phyloP scores from a whole-genome alignment of 2,329 filamentous ascomycete species.

The Aspergillus phoenicis region DNA sequence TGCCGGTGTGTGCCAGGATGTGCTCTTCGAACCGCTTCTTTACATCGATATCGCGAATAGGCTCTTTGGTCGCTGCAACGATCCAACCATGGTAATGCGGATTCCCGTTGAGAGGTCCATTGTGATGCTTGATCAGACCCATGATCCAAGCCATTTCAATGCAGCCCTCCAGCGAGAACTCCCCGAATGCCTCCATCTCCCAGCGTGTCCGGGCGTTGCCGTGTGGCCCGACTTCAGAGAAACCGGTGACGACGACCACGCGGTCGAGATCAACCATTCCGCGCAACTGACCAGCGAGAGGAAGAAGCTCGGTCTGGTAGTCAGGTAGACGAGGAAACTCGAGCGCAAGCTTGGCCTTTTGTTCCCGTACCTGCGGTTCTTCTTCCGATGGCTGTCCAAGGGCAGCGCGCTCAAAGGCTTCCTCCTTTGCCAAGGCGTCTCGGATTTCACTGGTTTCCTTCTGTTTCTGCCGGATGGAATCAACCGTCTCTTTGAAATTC shows the following conservation, averaged over 20 bases:
- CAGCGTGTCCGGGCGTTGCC: conserved; percentile 11
- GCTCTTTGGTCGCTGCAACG: not conserved
- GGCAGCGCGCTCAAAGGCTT: not conserved
- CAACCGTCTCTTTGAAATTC: not conserved
- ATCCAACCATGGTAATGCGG: conserved; percentile 8
- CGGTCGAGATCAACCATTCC: conserved; percentile 8
- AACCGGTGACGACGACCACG: conserved; percentile 8
- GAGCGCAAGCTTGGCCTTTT: not conserved
- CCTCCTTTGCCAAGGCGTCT: not conserved
- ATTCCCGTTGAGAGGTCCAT: not conserved
- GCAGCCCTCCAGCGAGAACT: conserved; percentile 9
- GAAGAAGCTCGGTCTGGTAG: conserved; percentile 6
- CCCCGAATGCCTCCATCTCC: conserved; percentile 13
- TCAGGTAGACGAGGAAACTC: conserved; percentile 7
- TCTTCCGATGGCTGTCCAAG: not conserved
- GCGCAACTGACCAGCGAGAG: not conserved
- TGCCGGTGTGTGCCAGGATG: conserved; percentile 90
- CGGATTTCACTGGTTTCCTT: not conserved
- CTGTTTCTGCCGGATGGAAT: not conserved
- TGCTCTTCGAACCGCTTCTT: conserved; percentile 5
- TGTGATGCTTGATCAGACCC: conserved; percentile 7
- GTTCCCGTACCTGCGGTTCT: not conserved
- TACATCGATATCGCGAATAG: conserved; percentile 7
- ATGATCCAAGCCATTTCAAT: conserved; percentile 16
- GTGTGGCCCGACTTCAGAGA: conserved; percentile 11